phyloP scores from a whole-genome alignment of 2,329 filamentous ascomycete species.

The Clarireedia paspali region DNA sequence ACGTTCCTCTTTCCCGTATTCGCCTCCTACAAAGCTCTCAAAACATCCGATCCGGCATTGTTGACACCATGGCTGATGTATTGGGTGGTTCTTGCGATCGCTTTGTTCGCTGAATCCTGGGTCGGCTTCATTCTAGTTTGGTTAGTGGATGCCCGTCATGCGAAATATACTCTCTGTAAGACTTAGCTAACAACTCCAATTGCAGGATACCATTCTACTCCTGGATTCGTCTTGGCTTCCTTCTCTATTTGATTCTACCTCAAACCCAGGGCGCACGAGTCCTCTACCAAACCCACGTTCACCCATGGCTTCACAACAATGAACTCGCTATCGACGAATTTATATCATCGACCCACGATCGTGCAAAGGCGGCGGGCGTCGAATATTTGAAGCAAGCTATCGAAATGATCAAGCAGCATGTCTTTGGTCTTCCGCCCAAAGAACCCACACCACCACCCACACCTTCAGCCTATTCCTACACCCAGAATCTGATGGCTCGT shows the following conservation, averaged over 20 bases:
- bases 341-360: constrained; percentile 74
- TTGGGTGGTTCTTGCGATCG: constrained; percentile 86
- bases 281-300: constrained; percentile 77
- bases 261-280: constrained; percentile 89
- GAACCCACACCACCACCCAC: constrained; percentile 37
- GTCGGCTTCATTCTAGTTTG: constrained; percentile 80
- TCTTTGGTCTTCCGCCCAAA: constrained; percentile 67
- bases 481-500: constrained; percentile 72
- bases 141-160: constrained; percentile 33
- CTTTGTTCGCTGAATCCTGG: constrained; percentile 78
- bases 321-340: constrained; percentile 85
- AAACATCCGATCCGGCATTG: constrained; percentile 80
- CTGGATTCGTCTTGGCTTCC: constrained; percentile 78
- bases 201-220: constrained; percentile 83
- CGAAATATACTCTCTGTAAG: background rate
- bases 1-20: constrained; percentile 94
- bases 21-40: constrained; percentile 95
- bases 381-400: constrained; percentile 65
- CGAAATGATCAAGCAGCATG: constrained; percentile 63
- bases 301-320: constrained; percentile 82
- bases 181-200: background rate
- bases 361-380: constrained; percentile 67
- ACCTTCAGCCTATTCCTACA: constrained; percentile 51
- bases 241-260: constrained; percentile 93
- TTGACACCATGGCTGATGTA: constrained; percentile 99